Base-by-base conservation (phyloP, 495 filamentous ascomycete species). In the Hyaloscypha hepaticicola region DNA sequence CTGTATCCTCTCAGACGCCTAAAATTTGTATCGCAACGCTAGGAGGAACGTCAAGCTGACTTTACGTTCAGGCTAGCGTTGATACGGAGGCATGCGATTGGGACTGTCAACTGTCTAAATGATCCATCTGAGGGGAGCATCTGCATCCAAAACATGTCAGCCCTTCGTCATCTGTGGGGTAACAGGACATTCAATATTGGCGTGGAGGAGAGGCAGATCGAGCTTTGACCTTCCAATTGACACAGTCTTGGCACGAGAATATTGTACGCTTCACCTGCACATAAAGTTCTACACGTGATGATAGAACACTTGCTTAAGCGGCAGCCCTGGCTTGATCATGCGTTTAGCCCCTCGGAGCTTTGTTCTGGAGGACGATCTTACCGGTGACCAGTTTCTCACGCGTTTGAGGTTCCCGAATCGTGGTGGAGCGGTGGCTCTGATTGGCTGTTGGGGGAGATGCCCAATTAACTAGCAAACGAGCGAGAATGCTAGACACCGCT, bases 311-410 rank as follows among this genome's bases (percentile, higher is more conserved):
- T 45, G 1, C 5, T 45, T 19, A 16, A 45, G 38, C 38, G 38
- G 12, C 38, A 45, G 38, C 38, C 38, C 38, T 45, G 38, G 38
- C 38, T 4, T 16, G 38, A 45, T 16, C 12, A 45, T 45, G 1
- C 38, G 38, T 19, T 4, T 16, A 45, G 38, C 38, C 38, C 1
- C 38, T 45, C 38, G 38, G 38, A 14, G 3, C 38, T 45, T 41
- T 25, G 19, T 63, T 19, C 25, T 27, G 49, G n/a, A 21, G 25
- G 65, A 19, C 59, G 65, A 67, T 67, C 65, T 31, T 59, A 63
- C 65, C 53, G 31, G 58, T 31, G 53, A 63, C 65, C 53, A 48
- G 58, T 59, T 63, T 67, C 55, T 52, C 29, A 34, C 55, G 50
- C 25, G 65, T 67, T 63, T 67, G 65, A 63, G 60, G n/a, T 38